Base-by-base conservation (phyloP, 2,329 filamentous ascomycete genomes). In the Talaromyces amestolkiae region DNA sequence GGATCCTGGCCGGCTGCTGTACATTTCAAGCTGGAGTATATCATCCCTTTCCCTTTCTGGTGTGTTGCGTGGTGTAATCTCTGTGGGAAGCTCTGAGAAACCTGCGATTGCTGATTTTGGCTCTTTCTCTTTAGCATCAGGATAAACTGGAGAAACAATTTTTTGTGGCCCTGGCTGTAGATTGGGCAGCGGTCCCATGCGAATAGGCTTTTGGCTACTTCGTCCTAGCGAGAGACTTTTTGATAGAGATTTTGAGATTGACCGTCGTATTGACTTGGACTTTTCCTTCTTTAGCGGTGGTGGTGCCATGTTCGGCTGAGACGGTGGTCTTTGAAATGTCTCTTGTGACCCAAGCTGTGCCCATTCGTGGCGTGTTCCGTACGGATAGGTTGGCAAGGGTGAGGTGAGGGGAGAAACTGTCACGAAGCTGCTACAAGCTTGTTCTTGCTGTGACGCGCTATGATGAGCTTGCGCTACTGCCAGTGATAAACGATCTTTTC, bases 51-150 rank as follows among this genome's bases (percentile, higher is more conserved):
- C 72, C 24, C 70, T 71, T 49, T 78, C 77, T 19, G 76, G 76
- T 2, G 75, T 78, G 19, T 74, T 73, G 22, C 74, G 70, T 2
- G 78, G 75, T 2, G 76, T 78, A n/a, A 70, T 74, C 59, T 79
- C 77, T 22, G 77, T 69, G 47, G 72, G 76, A 47, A 76, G 69
- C 62, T 75, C 74, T 15, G 77, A 67, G 13, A 72, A 68, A 0
- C 76, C 76, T 59, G 77, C 75, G 2, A 78, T 70, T 5, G 76
- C 75, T 1, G 76, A 78, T 11, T 74, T 68, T 17, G 71, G 69
- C 15, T 76, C 67, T 19, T 75, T 71, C 6, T 77, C 74, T 65
- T 70, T 74, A 8, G 73, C 71, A 45, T 65, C 65, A 65, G 3
- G 68, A 68, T 17, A 59, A 35, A 41, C 67, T 66, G 22, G 65